Evolutionary conservation across 2,329 filamentous ascomycete species (phyloP).

Genomic region (Aspergillus versicolor): DNA sequence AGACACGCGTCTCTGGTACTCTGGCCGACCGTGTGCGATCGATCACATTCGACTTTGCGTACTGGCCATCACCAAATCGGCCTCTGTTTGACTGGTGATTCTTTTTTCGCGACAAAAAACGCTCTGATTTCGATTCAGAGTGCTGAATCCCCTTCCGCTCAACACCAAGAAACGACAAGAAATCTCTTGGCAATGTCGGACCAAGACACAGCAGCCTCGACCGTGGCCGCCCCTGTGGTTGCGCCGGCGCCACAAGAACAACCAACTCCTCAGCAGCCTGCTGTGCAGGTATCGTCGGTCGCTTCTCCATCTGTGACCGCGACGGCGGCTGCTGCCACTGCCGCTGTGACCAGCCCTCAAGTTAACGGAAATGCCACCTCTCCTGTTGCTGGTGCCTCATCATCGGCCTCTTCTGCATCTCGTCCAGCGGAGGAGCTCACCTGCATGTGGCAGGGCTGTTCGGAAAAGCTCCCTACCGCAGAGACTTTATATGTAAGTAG

Average conservation of each 20-base stretch:
- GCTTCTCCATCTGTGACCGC: constrained; percentile 33
- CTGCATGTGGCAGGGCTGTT: constrained; percentile 64
- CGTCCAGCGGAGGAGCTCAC: constrained; percentile 40
- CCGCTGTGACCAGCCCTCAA: constrained; percentile 32
- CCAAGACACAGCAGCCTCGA: constrained; percentile 28
- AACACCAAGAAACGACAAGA: constrained; percentile 24
- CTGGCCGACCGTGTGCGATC: constrained; percentile 4
- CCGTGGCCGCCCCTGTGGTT: constrained; percentile 25
- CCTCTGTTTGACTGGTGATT: not conserved
- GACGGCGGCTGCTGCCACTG: constrained; percentile 38
- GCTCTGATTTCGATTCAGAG: not conserved
- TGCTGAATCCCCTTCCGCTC: constrained; percentile 28
- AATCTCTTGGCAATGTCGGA: constrained; percentile 44
- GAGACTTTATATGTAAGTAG: constrained; percentile 62
- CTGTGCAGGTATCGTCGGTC: constrained; percentile 24
- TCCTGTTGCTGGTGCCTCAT: constrained; percentile 6
- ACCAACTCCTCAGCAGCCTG: constrained; percentile 17
- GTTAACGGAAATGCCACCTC: constrained; percentile 28
- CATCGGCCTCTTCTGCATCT: constrained; percentile 2
- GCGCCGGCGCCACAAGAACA: constrained; percentile 26
- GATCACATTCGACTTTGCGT: not conserved
- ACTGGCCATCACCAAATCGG: not conserved
- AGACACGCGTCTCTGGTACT: constrained; percentile 6
- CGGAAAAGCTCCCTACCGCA: constrained; percentile 58
- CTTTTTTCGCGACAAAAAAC: constrained; percentile 1